Evolutionary conservation across 192 early-diverging fungal genomes (phyloP), one percentile per base, ranked within the genome.

Genomic region (Irineochytrium annulatum): DNA sequence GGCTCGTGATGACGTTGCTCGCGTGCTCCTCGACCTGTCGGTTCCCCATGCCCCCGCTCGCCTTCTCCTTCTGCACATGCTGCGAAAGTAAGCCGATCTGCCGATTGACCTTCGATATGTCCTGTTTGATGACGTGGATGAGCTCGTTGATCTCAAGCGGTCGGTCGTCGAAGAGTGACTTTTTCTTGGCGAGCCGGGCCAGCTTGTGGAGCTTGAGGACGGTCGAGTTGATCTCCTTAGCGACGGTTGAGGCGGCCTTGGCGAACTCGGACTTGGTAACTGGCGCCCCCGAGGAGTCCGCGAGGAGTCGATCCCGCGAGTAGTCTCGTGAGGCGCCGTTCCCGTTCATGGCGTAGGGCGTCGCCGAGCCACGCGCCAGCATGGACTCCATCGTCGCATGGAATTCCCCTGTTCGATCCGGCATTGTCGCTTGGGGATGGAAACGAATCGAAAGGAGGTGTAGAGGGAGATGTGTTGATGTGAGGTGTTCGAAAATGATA

Each of bases 81-180:
- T 69, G 70, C 65, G 94, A 91, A 34, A 99, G 81, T 62, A 86
- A 82, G 19, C 87, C 80, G 59, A 99, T 99, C 74, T 95, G 94
- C 57, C 87, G 85, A 65, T 97, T 96, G 51, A 99, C 78, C 31
- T 89, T 86, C 20, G 89, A 90, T 67, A 99, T 95, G 58, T 97
- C 90, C 80, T 95, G 92, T 70, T 98, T 98, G 65, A 98, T 95
- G 32, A 88, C 86, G 61, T 85, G 88, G 16, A 93, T 92, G 59
- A 99, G 81, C 73, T 94, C 89, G 58, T 90, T 94, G 59, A 99
- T 97, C 63, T 99, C 95, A 5, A 86, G 81, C 11, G 95, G 92
- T 67, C 86, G 86, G 77, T 99, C 97, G 71, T 99, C 95, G 62
- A 99, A 98, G 57, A 99, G 73, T 1, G 95, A 91, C 71, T 93